Percentiles rank a stretch among this genome's conserved stretches.
Evolutionary conservation across 2,329 filamentous ascomycete species (phyloP).

Genomic region (Fusarium illudens): DNA sequence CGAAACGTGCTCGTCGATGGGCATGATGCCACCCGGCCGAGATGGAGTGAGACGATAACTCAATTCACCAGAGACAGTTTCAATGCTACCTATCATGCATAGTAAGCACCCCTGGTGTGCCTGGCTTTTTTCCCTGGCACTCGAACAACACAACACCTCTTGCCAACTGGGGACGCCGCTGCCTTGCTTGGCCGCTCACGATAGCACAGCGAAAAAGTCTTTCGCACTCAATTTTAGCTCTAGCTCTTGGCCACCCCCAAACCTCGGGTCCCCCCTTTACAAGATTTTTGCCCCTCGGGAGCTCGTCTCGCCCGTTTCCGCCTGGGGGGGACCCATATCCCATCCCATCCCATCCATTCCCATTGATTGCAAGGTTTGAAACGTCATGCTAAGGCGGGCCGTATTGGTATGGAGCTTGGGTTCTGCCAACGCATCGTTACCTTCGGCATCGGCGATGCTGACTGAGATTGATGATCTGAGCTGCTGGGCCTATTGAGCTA

Average conservation of each 20-base stretch:
- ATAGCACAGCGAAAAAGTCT: not conserved
- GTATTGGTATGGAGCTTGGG: constrained; percentile 21
- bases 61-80: not conserved
- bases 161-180: constrained; percentile 13
- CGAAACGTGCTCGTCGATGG: constrained; percentile 21
- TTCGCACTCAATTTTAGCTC: constrained; percentile 7
- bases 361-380: constrained; percentile 9
- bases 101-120: not conserved
- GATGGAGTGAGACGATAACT: not conserved
- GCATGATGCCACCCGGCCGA: constrained; percentile 17
- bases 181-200: not conserved
- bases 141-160: not conserved
- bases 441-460: constrained; percentile 27
- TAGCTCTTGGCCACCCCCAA: constrained; percentile 17
- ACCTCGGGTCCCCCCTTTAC: constrained; percentile 1
- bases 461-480: constrained; percentile 32
- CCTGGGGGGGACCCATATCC: not conserved
- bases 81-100: constrained; percentile 1
- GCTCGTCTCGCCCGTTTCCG: constrained; percentile 2
- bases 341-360: not conserved
- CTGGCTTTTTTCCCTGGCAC: not conserved
- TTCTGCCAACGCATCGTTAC: constrained; percentile 29
- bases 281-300: constrained; percentile 18
- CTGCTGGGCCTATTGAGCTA: too few species aligned
- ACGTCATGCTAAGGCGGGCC: constrained; percentile 26